A percentile compares a stretch with the other conserved stretches of the same genome.
Conservation (phyloP, 371 early-diverging fungal genomes). For the Syncephalastrum sp. region DNA sequence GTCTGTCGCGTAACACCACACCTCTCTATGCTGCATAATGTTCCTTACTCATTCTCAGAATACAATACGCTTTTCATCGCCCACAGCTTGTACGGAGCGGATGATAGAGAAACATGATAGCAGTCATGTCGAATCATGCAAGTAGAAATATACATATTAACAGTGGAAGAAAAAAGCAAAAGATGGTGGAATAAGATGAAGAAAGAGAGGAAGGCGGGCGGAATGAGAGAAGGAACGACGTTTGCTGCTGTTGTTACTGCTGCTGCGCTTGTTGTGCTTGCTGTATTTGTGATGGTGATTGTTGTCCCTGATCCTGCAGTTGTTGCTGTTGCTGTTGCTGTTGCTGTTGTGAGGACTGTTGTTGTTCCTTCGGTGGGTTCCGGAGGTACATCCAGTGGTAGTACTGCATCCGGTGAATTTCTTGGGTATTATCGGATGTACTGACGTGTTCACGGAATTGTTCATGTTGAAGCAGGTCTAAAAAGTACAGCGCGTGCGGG, state of each 20-base stretch:
- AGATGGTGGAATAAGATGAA: too few relatives aligned
- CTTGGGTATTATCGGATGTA: constrained; percentile 69
- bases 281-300: constrained; percentile 2
- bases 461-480: constrained; percentile 79
- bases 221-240: too few relatives aligned
- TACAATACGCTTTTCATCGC: too few relatives aligned
- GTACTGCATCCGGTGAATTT: constrained; percentile 83
- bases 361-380: constrained; percentile 32
- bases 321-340: constrained; percentile 4
- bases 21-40: too few relatives aligned
- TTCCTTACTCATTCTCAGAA: too few relatives aligned
- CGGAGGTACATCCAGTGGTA: constrained; percentile 81
- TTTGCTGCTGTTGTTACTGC: background rate
- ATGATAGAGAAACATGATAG: too few relatives aligned
- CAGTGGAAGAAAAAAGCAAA: too few relatives aligned
- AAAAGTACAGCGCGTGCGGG: constrained; percentile 84
- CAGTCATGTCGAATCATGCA: too few relatives aligned
- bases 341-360: constrained; percentile 8
- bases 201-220: too few relatives aligned
- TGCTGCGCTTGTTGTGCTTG: background rate
- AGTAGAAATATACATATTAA: too few relatives aligned
- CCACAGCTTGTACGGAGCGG: too few relatives aligned
- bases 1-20: too few relatives aligned
- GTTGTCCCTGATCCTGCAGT: constrained; percentile 4
- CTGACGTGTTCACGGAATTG: constrained; percentile 78